These are phyloP conservation scores for Aethionema arabicum DNA, from an alignment of 345 rosid species.

Conservation along the genomic window DNA sequence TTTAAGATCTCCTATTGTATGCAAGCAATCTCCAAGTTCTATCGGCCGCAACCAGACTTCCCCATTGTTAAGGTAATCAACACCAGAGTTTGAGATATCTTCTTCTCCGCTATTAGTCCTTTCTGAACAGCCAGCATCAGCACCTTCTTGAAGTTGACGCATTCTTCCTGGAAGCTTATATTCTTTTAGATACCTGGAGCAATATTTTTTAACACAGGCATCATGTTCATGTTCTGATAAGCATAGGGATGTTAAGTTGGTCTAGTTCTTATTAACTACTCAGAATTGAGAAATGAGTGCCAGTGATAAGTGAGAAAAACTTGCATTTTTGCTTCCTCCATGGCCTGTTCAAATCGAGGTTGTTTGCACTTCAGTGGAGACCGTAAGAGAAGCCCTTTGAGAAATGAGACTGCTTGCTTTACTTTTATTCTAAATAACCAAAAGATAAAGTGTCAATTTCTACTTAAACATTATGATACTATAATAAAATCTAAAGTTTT, in stretches of 20 bases:
- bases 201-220: constrained; percentile 13
- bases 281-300: constrained; percentile 13
- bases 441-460: constrained; percentile 25
- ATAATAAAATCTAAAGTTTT: constrained; percentile 6
- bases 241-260: constrained; percentile 1
- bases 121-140: constrained; percentile 47
- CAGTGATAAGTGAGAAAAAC: constrained; percentile 33
- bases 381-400: constrained; percentile 86
- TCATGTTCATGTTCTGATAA: constrained; percentile 14
- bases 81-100: constrained; percentile 59
- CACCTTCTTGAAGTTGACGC: constrained; percentile 63
- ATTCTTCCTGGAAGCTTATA: constrained; percentile 90
- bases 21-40: constrained; percentile 56
- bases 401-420: constrained; percentile 86
- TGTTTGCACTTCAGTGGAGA: constrained; percentile 90
- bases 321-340: constrained; percentile 94
- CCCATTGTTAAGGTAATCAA: constrained; percentile 49
- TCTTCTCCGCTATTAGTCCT: constrained; percentile 62
- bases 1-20: constrained; percentile 71
- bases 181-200: constrained; percentile 75
- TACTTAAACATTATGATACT: background rate
- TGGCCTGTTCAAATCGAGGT: constrained; percentile 66
- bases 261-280: constrained; percentile 12
- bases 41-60: constrained; percentile 51
- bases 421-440: constrained; percentile 65